Percentiles rank a stretch among this genome's conserved stretches.
These are phyloP conservation scores for Pythium dissotocum DNA, from an alignment of 352 stramenopile species.

Conservation along the genomic window DNA sequence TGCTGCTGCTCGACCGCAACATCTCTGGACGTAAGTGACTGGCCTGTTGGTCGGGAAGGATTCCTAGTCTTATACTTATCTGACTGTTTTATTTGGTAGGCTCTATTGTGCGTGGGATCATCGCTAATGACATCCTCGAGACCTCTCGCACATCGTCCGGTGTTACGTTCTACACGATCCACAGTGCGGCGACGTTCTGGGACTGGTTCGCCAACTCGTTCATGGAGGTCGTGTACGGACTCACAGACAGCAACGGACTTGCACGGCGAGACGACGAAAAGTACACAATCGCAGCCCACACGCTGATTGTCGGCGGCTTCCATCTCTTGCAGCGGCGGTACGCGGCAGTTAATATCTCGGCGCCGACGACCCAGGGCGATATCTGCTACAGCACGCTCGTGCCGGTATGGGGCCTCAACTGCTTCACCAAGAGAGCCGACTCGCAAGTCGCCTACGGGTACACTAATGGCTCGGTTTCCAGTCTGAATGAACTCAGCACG, in stretches of 20 bases:
- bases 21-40: conserved; percentile 58
- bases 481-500: conserved; percentile 23
- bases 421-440: conserved; percentile 38
- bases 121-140: conserved; percentile 53
- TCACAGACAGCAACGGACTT: conserved; percentile 32
- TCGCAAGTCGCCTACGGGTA: conserved; percentile 40
- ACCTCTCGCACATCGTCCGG: conserved; percentile 36
- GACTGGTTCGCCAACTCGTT: conserved; percentile 70
- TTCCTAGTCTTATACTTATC: neutral
- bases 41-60: neutral
- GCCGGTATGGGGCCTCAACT: conserved; percentile 40
- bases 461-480: conserved; percentile 39
- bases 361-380: conserved; percentile 34
- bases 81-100: conserved; percentile 28
- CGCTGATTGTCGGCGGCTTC: conserved; percentile 64
- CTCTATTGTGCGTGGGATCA: conserved; percentile 52
- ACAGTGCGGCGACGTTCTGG: conserved; percentile 47
- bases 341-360: conserved; percentile 45
- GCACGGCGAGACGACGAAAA: conserved; percentile 24
- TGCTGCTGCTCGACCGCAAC: conserved; percentile 67
- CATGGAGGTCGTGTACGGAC: conserved; percentile 45
- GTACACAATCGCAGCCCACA: conserved; percentile 69
- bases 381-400: conserved; percentile 49
- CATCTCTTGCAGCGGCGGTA: conserved; percentile 61
- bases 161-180: conserved; percentile 44